Conservation (phyloP, 2,329 filamentous ascomycete genomes). For the Pseudomassariella vexata region DNA sequence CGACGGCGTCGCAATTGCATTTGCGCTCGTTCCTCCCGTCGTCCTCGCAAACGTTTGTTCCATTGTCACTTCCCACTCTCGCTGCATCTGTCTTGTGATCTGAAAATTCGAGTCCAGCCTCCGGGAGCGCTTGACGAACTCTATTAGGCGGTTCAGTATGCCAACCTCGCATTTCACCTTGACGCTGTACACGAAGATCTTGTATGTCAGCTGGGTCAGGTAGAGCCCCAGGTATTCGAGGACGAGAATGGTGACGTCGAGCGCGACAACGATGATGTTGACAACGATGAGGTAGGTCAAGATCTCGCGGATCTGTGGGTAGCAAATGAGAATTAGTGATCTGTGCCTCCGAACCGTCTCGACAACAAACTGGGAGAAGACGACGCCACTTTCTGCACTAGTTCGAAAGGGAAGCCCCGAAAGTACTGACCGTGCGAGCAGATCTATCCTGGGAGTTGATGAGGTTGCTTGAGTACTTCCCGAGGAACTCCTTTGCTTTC, state of each 20-base stretch:
- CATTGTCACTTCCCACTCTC: too few species aligned
- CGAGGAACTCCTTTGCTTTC: slow-evolving; percentile 32
- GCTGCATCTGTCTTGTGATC: too few species aligned
- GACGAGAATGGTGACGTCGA: slow-evolving; percentile 23
- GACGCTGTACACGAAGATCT: slow-evolving; percentile 13
- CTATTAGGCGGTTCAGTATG: slow-evolving; percentile 11
- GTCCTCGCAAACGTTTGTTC: too few species aligned
- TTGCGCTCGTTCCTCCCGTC: too few species aligned
- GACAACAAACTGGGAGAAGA: background rate
- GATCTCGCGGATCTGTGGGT: slow-evolving; percentile 22
- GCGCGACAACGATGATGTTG: slow-evolving; percentile 28
- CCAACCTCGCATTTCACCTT: slow-evolving; percentile 13
- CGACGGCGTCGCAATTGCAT: too few species aligned
- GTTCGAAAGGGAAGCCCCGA: too few species aligned
- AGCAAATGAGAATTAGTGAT: too few species aligned
- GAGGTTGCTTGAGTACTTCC: slow-evolving; percentile 20
- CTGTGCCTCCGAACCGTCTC: background rate
- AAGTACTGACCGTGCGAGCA: too few species aligned
- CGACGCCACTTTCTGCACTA: too few species aligned
- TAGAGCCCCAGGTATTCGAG: slow-evolving; percentile 15
- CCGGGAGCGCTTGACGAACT: slow-evolving; percentile 12
- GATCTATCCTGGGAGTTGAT: too few species aligned
- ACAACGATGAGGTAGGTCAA: slow-evolving; percentile 31
- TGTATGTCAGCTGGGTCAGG: slow-evolving; percentile 14
- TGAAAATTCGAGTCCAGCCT: too few species aligned